phyloP scores from a whole-genome alignment of 805 yeast species.

The Vanderwaltozyma yarrowii region DNA sequence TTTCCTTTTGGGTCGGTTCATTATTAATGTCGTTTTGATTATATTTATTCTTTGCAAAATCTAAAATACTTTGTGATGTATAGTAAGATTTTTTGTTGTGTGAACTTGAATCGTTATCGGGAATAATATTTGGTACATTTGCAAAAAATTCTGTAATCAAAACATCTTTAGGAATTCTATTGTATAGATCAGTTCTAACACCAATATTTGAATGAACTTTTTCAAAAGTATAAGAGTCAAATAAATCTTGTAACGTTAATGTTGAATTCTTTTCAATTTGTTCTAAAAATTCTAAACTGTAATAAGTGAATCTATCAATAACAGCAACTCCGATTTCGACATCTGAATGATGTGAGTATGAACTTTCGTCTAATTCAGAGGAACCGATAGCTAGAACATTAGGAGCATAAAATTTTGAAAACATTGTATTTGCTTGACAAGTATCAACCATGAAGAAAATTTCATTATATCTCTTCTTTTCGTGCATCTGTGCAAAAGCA shows the following conservation, averaged over 20 bases:
- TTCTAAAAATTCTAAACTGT: conserved; percentile 81
- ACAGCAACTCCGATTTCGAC: conserved; percentile 95
- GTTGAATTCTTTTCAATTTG: conserved; percentile 65
- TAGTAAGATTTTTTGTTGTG: neutral
- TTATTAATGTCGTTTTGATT: neutral
- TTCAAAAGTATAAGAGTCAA: conserved; percentile 74
- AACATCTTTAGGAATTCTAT: conserved; percentile 51
- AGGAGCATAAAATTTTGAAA: conserved; percentile 83
- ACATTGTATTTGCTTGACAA: conserved; percentile 98
- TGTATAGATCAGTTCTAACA: conserved; percentile 70
- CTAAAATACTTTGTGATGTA: conserved; percentile 1
- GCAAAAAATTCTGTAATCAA: conserved; percentile 90
- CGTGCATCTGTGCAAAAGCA: conserved; percentile 95
- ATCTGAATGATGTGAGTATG: conserved; percentile 94
- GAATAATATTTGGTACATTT: conserved; percentile 68
- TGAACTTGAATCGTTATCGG: conserved; percentile 31
- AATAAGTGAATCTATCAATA: conserved; percentile 91
- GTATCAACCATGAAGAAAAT: conserved; percentile 97
- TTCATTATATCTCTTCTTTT: conserved; percentile 89
- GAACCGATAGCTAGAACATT: conserved; percentile 90
- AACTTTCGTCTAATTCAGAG: conserved; percentile 74
- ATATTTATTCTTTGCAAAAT: conserved; percentile 2
- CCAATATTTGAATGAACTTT: conserved; percentile 91
- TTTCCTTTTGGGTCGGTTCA: too few species aligned
- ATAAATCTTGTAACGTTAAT: conserved; percentile 69